Base-by-base conservation (phyloP, 352 stramenopile species). In the Phytophthora sp. region DNA sequence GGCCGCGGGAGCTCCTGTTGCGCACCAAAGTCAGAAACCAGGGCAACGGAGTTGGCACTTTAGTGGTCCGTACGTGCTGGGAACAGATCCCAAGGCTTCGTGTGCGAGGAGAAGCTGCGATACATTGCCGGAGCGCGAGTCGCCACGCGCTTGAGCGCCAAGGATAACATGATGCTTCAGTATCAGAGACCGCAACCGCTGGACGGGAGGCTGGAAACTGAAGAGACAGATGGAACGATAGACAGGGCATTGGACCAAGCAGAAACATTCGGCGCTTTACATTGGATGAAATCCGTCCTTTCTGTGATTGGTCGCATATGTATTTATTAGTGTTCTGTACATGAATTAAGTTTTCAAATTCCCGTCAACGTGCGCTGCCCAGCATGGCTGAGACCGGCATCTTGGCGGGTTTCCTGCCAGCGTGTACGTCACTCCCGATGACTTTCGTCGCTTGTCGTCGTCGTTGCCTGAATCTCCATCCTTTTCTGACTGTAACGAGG, bases 331-430 rank as follows among this genome's bases (percentile, higher is more conserved):
- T 64, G 46, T 75, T 18, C 6, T 5, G 4, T 12, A 65, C 35
- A 66, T 21, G 21, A 68, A 61, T 47, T 51, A 42, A 27, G 15
- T 62, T 66, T 70, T 65, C 47, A 68, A 64, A 46, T 53, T 50
- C 16, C 18, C 18, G 46, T 30, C 36, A 26, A 1, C 12, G 33
- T 33, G 29, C 18, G 35, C 1, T 54, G 13, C 24, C 4, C 39
- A 64, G 18, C n/a, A 74, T 77, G 69, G 21, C 50, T 13, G 47
- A 67, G 52, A 65, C 64, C 20, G 68, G 71, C 66, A 80, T 90
- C 63, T 71, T 90, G 21, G 51, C 68, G 41, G 63, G 67, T 31
- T 86, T 90, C 69, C 69, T 90, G 20, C 64, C 80, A 39, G 82
- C 84, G n/a, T 36, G 80, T 89, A 74, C 60, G 82, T 78, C 20